A percentile compares a stretch with the other conserved stretches of the same genome.
These are phyloP conservation scores for Suillus subaureus DNA, from an alignment of 768 basidiomycete species.

Conservation along the genomic window DNA sequence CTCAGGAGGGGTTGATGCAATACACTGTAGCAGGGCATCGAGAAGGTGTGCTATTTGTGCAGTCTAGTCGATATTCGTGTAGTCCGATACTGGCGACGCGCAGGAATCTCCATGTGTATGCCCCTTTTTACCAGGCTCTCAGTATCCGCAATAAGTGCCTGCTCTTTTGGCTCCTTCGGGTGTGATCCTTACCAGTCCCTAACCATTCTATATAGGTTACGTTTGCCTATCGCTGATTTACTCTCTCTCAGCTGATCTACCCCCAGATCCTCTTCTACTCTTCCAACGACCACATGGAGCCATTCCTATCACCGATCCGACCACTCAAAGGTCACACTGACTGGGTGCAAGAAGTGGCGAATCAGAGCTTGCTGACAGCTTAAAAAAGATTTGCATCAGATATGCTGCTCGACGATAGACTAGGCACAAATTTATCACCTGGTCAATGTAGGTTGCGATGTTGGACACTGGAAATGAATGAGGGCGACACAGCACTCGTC, in stretches of 20 bases:
- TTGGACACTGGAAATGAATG: background rate
- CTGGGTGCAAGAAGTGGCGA: too few species aligned
- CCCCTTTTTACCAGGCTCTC: background rate
- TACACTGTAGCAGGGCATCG: too few species aligned
- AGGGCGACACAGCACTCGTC: background rate
- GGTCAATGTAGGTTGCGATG: background rate
- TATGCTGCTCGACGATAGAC: too few species aligned
- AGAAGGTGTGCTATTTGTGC: too few species aligned
- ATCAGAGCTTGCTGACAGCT: too few species aligned
- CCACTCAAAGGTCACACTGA: background rate
- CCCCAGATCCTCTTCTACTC: background rate
- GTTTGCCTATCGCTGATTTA: background rate
- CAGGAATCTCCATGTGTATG: background rate
- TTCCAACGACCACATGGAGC: background rate
- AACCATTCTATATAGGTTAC: background rate
- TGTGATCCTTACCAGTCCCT: background rate
- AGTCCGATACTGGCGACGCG: background rate
- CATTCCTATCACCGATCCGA: background rate
- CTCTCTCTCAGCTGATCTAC: background rate
- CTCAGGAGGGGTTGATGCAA: background rate
- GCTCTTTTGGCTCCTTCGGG: background rate
- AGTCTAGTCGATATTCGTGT: background rate
- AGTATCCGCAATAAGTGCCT: background rate
- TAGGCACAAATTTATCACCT: background rate
- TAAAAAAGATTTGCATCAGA: too few species aligned